phyloP scores from a whole-genome alignment of 2,329 filamentous ascomycete genomes.

The Talaromyces verruculosus region DNA sequence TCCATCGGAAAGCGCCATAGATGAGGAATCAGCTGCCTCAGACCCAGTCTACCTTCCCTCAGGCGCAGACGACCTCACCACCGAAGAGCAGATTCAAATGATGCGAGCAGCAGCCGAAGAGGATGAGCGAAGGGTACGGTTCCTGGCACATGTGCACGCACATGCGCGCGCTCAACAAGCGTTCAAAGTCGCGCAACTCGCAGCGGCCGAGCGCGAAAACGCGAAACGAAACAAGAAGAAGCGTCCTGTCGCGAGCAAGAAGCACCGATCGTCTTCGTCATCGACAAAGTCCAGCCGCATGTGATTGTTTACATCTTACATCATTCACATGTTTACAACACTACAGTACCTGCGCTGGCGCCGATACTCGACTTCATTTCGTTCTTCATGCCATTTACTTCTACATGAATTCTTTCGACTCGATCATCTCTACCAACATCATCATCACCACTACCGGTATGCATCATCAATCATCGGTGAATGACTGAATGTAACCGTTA shows the following conservation, averaged over 20 bases:
- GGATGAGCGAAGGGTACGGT: slow-evolving; percentile 38
- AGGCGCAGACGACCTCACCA: slow-evolving; percentile 32
- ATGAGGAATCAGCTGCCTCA: slow-evolving; percentile 30
- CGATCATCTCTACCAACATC: neutral
- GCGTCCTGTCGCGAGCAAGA: slow-evolving; percentile 26
- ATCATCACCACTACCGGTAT: neutral
- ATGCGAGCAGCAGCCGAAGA: slow-evolving; percentile 36
- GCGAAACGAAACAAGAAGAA: slow-evolving; percentile 28
- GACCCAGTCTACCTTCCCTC: slow-evolving; percentile 25
- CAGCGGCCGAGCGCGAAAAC: slow-evolving; percentile 26
- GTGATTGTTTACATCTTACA: slow-evolving; percentile 27
- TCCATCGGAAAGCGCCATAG: slow-evolving; percentile 28
- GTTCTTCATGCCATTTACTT: neutral
- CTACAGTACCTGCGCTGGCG: slow-evolving; percentile 10
- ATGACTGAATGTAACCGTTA: neutral
- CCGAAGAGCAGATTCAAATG: slow-evolving; percentile 42
- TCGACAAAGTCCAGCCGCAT: slow-evolving; percentile 22
- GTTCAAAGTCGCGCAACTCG: slow-evolving; percentile 36
- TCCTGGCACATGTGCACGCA: slow-evolving; percentile 44
- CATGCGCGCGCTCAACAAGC: slow-evolving; percentile 44
- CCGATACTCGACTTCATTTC: slow-evolving; percentile 3
- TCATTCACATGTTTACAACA: neutral
- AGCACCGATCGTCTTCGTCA: slow-evolving; percentile 26
- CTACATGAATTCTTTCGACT: neutral
- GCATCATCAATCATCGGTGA: neutral